These are phyloP conservation scores for Phytophthora idaei DNA, from an alignment of 352 stramenopile genomes.

Conservation along the genomic window DNA sequence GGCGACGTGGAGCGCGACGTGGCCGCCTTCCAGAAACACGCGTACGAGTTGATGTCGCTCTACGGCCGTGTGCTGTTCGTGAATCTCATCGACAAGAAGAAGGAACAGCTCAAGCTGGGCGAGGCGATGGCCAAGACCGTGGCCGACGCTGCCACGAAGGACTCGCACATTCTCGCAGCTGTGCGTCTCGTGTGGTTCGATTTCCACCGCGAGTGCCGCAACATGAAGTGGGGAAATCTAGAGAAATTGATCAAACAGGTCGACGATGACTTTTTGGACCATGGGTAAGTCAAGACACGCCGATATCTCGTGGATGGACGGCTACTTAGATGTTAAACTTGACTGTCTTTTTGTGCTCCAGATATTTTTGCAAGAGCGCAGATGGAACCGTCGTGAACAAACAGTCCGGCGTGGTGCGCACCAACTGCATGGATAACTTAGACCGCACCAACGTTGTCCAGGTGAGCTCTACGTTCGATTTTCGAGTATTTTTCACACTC, in stretches of 20 bases:
- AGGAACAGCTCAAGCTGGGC: constrained; percentile 93
- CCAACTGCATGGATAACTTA: constrained; percentile 99
- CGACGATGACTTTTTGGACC: constrained; percentile 80
- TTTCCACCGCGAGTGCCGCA: constrained; percentile 96
- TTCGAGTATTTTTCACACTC: not conserved
- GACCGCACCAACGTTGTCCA: constrained; percentile 92
- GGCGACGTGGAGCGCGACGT: constrained; percentile 50
- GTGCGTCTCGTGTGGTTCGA: constrained; percentile 95
- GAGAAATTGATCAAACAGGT: constrained; percentile 90
- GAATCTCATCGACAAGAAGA: constrained; percentile 96
- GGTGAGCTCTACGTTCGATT: constrained; percentile 26
- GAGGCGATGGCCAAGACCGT: constrained; percentile 88
- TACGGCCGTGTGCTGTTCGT: constrained; percentile 89
- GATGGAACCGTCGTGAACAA: constrained; percentile 56
- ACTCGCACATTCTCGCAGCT: constrained; percentile 70
- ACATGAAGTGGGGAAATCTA: constrained; percentile 94
- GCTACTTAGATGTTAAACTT: not conserved
- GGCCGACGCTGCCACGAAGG: constrained; percentile 47
- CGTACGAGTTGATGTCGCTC: constrained; percentile 64
- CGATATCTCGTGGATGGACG: not conserved
- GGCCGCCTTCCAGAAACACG: constrained; percentile 59
- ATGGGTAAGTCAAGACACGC: constrained; percentile 41
- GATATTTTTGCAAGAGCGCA: constrained; percentile 62
- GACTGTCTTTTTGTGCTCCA: constrained; percentile 16
- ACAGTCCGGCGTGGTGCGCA: constrained; percentile 94